phyloP scores from a whole-genome alignment of 1,284 basidiomycete genomes.

The Trichosporon ovoides region DNA sequence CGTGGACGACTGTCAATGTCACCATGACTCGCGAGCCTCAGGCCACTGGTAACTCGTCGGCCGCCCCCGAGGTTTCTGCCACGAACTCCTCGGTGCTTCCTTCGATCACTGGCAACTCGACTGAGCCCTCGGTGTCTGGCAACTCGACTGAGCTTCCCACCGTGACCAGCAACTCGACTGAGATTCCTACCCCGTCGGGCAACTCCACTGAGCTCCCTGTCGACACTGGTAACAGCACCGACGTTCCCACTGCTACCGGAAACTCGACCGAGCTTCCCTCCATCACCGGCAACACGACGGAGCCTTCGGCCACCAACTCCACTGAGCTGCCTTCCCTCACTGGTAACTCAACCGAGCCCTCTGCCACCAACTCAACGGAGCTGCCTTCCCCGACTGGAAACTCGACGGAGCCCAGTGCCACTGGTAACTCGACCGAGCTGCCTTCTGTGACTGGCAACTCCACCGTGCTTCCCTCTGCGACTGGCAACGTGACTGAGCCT shows the following conservation, averaged over 20 bases:
- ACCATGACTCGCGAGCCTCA: slow-evolving; percentile 27
- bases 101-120: background rate
- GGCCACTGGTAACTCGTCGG: background rate
- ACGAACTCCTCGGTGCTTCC: background rate
- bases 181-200: background rate
- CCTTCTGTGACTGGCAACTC: slow-evolving; percentile 3
- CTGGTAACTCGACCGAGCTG: background rate
- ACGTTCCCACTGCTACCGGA: background rate
- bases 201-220: slow-evolving; percentile 6
- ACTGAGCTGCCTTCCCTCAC: background rate
- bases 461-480: background rate
- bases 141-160: slow-evolving; percentile 3
- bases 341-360: slow-evolving; percentile 10
- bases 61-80: background rate
- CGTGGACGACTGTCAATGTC: slow-evolving; percentile 31
- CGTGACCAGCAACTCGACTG: slow-evolving; percentile 1
- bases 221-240: background rate
- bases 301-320: background rate
- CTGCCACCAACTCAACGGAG: slow-evolving; percentile 10
- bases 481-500: slow-evolving; percentile 1
- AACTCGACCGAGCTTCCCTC: slow-evolving; percentile 5
- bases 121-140: slow-evolving; percentile 4
- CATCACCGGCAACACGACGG: background rate
- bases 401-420: no score
- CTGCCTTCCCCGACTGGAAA: no score